Evolutionary conservation across 2,329 filamentous ascomycete species (phyloP), one percentile per base, ranked within the genome.

Genomic region (Gyromitra esculenta): DNA sequence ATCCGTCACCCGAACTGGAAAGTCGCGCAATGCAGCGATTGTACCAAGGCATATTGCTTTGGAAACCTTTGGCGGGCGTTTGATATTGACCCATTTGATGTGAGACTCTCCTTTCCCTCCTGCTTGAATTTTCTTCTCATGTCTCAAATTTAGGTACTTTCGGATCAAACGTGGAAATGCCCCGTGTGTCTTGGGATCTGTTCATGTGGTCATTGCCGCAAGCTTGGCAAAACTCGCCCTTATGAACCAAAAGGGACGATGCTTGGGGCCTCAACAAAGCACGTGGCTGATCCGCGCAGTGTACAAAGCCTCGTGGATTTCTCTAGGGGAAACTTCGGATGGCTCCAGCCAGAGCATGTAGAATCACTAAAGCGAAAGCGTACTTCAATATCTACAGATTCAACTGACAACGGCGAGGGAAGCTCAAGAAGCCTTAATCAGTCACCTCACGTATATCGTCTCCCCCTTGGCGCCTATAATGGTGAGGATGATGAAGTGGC

Each of bases 51-150:
- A 0, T 99, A 96, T 82, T 98, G 96, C 83, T 99, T 96, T 82
- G 95, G 95, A n/a, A 91, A 91, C 15, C 86, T 99, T 1, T 98
- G 94, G 84, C 88, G 96, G 71, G 94, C 93, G 0, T 97, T 97
- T 81, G 95, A 98, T 82, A 89, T 94, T 82, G 91, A 93, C 88
- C 96, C 96, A 0, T 89, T 80, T 57, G 78, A 89, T 21, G 89
- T 94, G 41, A 70, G 76, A 57, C 21, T 48, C 41, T 18, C 11
- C 45, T 67, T 25, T 37, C 43, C 15, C 9, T 11, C 11, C 45
- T 13, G 11, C 7, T 37, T 35, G 4, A n/a, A 18, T 18, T 25
- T 21, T 64, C 2, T 56, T 67, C 56, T 64, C 45, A 75, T 11
- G 18, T n/a, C 31, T 45, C n/a, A 11, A 13, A 31, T 45, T n/a